Evolutionary conservation across 2,329 filamentous ascomycete genomes (phyloP), one percentile per base, ranked within the genome.

Genomic region (Dendrostoma leiphaemia): DNA sequence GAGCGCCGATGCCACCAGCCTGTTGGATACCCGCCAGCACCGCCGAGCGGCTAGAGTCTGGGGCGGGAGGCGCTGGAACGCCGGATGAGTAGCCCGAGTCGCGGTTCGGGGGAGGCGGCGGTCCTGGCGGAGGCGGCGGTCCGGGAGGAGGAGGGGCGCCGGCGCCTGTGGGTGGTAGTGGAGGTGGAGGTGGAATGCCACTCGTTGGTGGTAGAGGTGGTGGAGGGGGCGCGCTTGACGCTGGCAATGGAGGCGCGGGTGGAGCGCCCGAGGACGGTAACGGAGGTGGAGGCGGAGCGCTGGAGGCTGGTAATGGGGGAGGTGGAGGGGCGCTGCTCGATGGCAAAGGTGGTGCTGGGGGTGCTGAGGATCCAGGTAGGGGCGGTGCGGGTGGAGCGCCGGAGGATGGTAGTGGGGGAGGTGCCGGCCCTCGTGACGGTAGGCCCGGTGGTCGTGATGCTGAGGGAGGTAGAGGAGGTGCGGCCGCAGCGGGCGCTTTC

Each of bases 1-100:
- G 77, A 21, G 84, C 75, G 23, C 75, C 81, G 57, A 88, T 83
- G 56, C 85, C 85, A 38, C 85, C 85, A 13, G 84, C 82, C 48
- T 83, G 83, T 59, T 89, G 85, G 59, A 94, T 94, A 64, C 87
- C 83, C 41, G 84, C 86, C 61, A 89, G 74, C 66, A 90, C 72
- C 51, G 83, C 88, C 59, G 77, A 76, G 62, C 81, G 85, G 56
- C 71, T 71, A 49, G 70, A 59, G 34, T 78, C 77, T 31, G 71
- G 70, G 10, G 69, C 71, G 10, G 69, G 58, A 3, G 51, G 71
- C 17, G 75, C 70, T 2, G 83, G 79, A 1, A 75, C 75, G 24
- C 81, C 76, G 2, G 82, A 79, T 4, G 77, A 73, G 67, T 84
- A 82, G 53, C 73, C 82, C 57, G 72, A 85, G 72, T 78, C 84